Conservation (phyloP, 2,329 filamentous ascomycete genomes). For the Didymella pomorum region DNA sequence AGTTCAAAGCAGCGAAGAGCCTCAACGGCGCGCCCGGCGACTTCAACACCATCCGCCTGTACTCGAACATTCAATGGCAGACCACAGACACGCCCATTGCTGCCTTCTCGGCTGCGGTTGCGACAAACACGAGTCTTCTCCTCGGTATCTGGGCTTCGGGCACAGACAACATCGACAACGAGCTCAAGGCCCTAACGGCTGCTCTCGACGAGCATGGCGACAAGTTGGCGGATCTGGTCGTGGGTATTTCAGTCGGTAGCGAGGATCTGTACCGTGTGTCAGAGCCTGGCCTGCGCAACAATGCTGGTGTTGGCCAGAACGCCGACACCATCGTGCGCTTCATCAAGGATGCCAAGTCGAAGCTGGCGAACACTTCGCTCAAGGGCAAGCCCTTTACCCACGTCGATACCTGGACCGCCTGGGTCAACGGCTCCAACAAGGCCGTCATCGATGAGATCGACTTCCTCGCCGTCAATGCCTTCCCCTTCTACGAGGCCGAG, state of each 20-base stretch:
- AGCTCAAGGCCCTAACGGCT: conserved; percentile 44
- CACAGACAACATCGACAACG: conserved; percentile 44
- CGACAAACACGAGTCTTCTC: conserved; percentile 47
- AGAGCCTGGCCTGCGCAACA: conserved; percentile 68
- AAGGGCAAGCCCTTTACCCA: conserved; percentile 58
- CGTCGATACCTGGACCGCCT: conserved; percentile 50
- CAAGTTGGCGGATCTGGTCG: conserved; percentile 61
- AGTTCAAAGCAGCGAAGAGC: conserved; percentile 70
- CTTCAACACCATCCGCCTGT: conserved; percentile 74
- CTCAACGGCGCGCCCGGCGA: conserved; percentile 69
- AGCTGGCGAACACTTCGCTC: conserved; percentile 68
- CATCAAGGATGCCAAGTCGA: conserved; percentile 49
- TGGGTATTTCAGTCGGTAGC: conserved; percentile 49
- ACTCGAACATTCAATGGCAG: conserved; percentile 75
- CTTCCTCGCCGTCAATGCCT: conserved; percentile 50
- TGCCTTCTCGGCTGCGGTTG: conserved; percentile 48
- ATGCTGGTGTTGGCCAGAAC: conserved; percentile 68
- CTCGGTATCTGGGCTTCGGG: conserved; percentile 63
- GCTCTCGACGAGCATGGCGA: conserved; percentile 47
- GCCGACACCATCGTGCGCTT: conserved; percentile 71
- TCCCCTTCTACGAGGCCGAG: conserved; percentile 50
- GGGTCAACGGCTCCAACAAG: conserved; percentile 47
- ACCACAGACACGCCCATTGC: conserved; percentile 70
- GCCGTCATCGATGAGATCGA: conserved; percentile 48
- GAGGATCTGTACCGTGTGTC: conserved; percentile 73